Base-by-base conservation (phyloP, 495 filamentous ascomycete genomes). In the Corynascus novoguineensis region DNA sequence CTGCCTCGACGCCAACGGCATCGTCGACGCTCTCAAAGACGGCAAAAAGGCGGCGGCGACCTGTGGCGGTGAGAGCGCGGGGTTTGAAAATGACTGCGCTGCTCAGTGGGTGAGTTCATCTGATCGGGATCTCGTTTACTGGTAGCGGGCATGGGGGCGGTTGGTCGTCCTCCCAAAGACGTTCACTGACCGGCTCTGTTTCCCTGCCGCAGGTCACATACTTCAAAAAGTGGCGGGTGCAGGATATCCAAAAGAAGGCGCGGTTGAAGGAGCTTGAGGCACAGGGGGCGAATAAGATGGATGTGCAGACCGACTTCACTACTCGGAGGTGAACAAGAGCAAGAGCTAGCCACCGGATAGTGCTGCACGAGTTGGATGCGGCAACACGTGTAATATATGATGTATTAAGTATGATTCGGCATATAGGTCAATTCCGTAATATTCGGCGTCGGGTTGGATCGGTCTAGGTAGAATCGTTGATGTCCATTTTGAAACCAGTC, bases 151-250 rank as follows among this genome's bases (percentile, higher is more conserved):
- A n/a, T n/a, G n/a, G n/a, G n/a, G n/a, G n/a, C n/a, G n/a, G n/a
- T n/a, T n/a, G n/a, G n/a, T n/a, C n/a, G n/a, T n/a, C n/a, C n/a
- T n/a, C n/a, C n/a, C n/a, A n/a, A n/a, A n/a, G n/a, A n/a, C n/a
- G n/a, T n/a, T n/a, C n/a, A n/a, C n/a, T n/a, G n/a, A n/a, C n/a
- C n/a, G n/a, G n/a, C 38, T 42, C 24, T 19, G 61, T 65, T 14
- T 6, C 28, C 24, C 3, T 15, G 41, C 47, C 24, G 32, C 64
- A 97, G 92, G 90, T 97, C 55, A 88, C 88, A 72, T 96, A 98
- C 73, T 98, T 98, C 78, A 96, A 97, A 73, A 88, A 96, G 68
- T 84, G 89, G 72, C 79, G 93, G 57, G 90, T 97, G 37, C 91
- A 93, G 77, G 92, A 97, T 55, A 80, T 85, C 65, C 87, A 96